These are phyloP conservation scores for Mycocentrospora acerina DNA, from an alignment of 2,329 filamentous ascomycete species.

Conservation along the genomic window DNA sequence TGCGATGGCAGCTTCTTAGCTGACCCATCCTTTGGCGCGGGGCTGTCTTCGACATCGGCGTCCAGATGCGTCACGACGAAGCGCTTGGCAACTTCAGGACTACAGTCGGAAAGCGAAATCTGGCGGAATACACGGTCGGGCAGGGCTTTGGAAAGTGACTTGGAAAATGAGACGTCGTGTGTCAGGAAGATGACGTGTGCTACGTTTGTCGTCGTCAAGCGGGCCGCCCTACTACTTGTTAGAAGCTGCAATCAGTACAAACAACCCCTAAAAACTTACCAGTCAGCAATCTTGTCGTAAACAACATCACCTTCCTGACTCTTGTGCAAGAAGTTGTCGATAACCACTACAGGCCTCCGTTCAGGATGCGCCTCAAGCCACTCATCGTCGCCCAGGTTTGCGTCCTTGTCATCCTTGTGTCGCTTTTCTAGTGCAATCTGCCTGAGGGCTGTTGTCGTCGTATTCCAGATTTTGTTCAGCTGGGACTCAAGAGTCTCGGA, in stretches of 20 bases:
- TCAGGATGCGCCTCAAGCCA: slow-evolving; percentile 90
- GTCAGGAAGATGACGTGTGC: slow-evolving; percentile 95
- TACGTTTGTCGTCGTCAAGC: slow-evolving; percentile 80
- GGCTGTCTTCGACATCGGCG: slow-evolving; percentile 47
- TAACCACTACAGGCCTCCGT: slow-evolving; percentile 76
- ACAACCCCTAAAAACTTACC: slow-evolving; percentile 47
- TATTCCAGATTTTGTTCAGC: slow-evolving; percentile 84
- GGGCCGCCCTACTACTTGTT: slow-evolving; percentile 61
- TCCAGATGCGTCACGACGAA: slow-evolving; percentile 85
- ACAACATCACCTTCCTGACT: slow-evolving; percentile 52
- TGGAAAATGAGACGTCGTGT: slow-evolving; percentile 83
- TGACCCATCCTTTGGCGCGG: slow-evolving; percentile 39
- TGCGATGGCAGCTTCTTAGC: slow-evolving; percentile 50
- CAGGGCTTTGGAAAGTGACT: slow-evolving; percentile 80
- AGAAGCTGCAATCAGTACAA: slow-evolving; percentile 2
- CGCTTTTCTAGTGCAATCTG: slow-evolving; percentile 71
- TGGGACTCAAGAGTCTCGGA: slow-evolving; percentile 90
- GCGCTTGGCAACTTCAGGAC: slow-evolving; percentile 78
- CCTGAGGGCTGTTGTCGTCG: slow-evolving; percentile 76
- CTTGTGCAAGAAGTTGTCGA: slow-evolving; percentile 90
- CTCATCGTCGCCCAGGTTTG: slow-evolving; percentile 74
- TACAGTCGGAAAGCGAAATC: slow-evolving; percentile 82
- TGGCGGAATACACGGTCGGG: slow-evolving; percentile 90
- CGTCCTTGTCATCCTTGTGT: slow-evolving; percentile 72
- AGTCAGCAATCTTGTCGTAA: slow-evolving; percentile 68